Conservation (phyloP, 1,139 yeast species). For the Geotrichum cucujoidarum region DNA sequence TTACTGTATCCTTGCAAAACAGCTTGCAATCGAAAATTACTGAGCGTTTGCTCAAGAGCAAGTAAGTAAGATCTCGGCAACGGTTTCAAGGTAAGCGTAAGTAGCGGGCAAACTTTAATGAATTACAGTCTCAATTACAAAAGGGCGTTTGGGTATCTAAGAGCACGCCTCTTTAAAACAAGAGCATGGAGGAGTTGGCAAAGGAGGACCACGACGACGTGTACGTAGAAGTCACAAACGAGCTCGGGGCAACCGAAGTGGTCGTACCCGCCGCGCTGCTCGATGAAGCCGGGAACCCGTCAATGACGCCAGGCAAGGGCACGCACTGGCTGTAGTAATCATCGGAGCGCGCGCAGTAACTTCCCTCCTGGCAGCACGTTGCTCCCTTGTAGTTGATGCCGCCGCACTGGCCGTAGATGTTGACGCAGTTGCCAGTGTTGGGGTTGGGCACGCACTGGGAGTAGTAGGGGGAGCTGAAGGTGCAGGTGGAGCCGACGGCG, state of each 20-base stretch:
- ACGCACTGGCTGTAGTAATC: constrained; percentile 15
- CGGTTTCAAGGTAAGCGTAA: no score
- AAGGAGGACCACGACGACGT: not conserved
- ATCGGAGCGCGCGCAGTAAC: constrained; percentile 8
- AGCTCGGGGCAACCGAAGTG: not conserved
- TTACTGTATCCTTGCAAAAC: no score
- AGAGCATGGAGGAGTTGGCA: not conserved
- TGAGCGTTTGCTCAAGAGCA: no score
- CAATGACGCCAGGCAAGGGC: constrained; percentile 1
- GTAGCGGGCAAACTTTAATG: no score
- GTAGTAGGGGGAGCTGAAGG: not conserved
- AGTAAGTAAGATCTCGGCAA: no score
- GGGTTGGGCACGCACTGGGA: constrained; percentile 17
- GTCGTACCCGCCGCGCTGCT: not conserved
- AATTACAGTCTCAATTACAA: no score
- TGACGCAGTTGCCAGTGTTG: constrained; percentile 1
- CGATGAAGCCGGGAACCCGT: no score
- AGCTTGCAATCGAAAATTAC: no score
- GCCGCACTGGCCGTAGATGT: constrained; percentile 19
- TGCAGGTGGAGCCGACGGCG: constrained; percentile 15
- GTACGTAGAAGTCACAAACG: not conserved
- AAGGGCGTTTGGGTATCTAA: no score
- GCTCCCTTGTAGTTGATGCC: constrained; percentile 13
- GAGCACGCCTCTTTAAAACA: no score
- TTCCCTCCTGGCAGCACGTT: constrained; percentile 18